Percentiles rank a stretch among this genome's conserved stretches.
These are phyloP conservation scores for Phytophthora uliginosa DNA, from an alignment of 352 stramenopile species.

Conservation along the genomic window DNA sequence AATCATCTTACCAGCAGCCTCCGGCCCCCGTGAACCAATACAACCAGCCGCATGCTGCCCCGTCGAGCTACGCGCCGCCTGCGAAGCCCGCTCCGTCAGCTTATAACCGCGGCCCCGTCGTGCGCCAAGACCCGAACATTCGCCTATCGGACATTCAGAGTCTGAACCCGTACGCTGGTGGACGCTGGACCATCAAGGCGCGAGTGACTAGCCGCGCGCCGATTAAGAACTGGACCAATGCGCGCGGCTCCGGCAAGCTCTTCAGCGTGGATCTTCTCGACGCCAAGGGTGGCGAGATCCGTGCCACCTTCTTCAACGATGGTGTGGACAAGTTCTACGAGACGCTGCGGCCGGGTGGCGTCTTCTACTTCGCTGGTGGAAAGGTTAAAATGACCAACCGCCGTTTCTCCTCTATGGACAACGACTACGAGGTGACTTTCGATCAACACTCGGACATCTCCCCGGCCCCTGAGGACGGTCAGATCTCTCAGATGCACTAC, in stretches of 20 bases:
- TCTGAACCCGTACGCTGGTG: slow-evolving; percentile 96
- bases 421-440: slow-evolving; percentile 99
- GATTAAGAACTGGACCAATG: slow-evolving; percentile 98
- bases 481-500: slow-evolving; percentile 94
- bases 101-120: slow-evolving; percentile 84
- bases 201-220: slow-evolving; percentile 94
- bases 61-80: slow-evolving; percentile 39
- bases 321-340: slow-evolving; percentile 98
- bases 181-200: slow-evolving; percentile 97
- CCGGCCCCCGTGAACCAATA: slow-evolving; percentile 35
- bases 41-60: slow-evolving; percentile 34
- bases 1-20: slow-evolving; percentile 51
- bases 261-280: slow-evolving; percentile 98
- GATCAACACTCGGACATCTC: slow-evolving; percentile 97
- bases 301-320: slow-evolving; percentile 99
- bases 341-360: slow-evolving; percentile 83
- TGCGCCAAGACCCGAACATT: slow-evolving; percentile 86
- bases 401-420: slow-evolving; percentile 97
- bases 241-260: slow-evolving; percentile 96
- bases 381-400: slow-evolving; percentile 98
- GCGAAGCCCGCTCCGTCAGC: slow-evolving; percentile 40
- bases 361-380: slow-evolving; percentile 97
- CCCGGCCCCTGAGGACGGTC: slow-evolving; percentile 86
- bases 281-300: slow-evolving; percentile 96
- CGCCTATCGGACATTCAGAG: slow-evolving; percentile 87